Percentiles rank a stretch among this genome's conserved stretches.
Conservation (phyloP, 1,284 basidiomycete species). For the Kwoniella shivajii region DNA sequence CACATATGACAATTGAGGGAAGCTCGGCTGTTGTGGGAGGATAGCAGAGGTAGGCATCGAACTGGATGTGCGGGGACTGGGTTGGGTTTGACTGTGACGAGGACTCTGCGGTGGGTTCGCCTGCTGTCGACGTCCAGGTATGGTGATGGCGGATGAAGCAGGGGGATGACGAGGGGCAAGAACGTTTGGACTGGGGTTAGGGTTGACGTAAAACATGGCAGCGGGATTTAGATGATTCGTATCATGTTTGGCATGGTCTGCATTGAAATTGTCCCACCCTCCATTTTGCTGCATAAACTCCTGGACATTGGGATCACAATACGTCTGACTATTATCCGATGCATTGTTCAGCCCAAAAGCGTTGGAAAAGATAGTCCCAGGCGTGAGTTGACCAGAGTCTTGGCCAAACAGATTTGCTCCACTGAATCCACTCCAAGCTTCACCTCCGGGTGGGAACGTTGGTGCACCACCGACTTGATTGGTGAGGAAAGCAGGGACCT, state of each 20-base stretch:
- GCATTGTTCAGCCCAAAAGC: slow-evolving; percentile 12
- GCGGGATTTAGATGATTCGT: slow-evolving; percentile 3
- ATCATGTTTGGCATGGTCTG: background rate
- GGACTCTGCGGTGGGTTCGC: too few species aligned
- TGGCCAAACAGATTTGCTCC: slow-evolving; percentile 28
- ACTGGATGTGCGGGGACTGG: background rate
- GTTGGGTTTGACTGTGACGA: background rate
- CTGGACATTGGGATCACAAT: slow-evolving; percentile 8
- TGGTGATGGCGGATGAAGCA: background rate
- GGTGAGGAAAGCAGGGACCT: slow-evolving; percentile 39
- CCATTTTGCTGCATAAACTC: slow-evolving; percentile 16
- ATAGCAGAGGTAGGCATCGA: slow-evolving; percentile 26
- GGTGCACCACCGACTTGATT: slow-evolving; percentile 38
- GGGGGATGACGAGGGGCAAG: slow-evolving; percentile 9
- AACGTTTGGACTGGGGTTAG: slow-evolving; percentile 27
- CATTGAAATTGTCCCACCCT: slow-evolving; percentile 17
- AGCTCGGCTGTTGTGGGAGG: slow-evolving; percentile 18
- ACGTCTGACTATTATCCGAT: slow-evolving; percentile 7
- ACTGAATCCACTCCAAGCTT: slow-evolving; percentile 47
- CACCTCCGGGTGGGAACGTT: slow-evolving; percentile 45
- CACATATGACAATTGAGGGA: slow-evolving; percentile 11
- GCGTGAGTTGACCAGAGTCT: slow-evolving; percentile 22
- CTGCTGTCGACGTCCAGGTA: background rate
- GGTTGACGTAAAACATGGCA: slow-evolving; percentile 36
- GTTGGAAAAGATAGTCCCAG: slow-evolving; percentile 27